Evolutionary conservation across 2,329 filamentous ascomycete species (phyloP), one percentile per base, ranked within the genome.

Genomic region (Pezicula radicicola): DNA sequence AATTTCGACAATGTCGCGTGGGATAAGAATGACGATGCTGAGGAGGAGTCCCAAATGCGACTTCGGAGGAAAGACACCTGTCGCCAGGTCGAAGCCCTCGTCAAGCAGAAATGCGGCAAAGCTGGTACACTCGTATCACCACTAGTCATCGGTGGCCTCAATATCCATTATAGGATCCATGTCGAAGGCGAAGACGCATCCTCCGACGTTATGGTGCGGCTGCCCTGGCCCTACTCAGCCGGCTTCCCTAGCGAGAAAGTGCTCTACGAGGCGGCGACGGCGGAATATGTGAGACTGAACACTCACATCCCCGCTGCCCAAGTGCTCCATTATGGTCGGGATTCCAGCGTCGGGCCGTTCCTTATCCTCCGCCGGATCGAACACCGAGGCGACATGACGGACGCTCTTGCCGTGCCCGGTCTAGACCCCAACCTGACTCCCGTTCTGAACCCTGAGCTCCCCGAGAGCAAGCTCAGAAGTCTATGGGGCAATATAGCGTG

Each of bases 351-450:
- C 15, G 47, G 47, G 12, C 47, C 47, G 15, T 49, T 44, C 37
- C n/a, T 49, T 3, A 49, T 49, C 36, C 44, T 49, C 21, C 13
- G 21, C 18, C 21, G 12, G 18, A 30, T 49, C 19, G 19, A 41
- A 43, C 16, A 49, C 19, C 18, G 21, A 12, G 19, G 27, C 16
- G 25, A 15, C 15, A 44, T 49, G 19, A 45, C 47, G 18, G 21
- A 18, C 10, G 15, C 21, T 13, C 30, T 51, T 19, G 37, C 28
- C 25, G 36, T 13, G n/a, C 21, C 49, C 19, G 36, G 37, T 28
- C 25, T 36, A 15, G 69, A 57, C 72, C 1, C 62, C 71, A 1
- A 49, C 69, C 3, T 46, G 63, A 12, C 30, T 46, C 15, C 58
- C 63, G 0, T 67, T 43, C 50, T 49, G 3, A 66, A 65, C 18